Conservation (phyloP, 1,139 yeast species). For the Zhuliangozyma blackwelliae region DNA sequence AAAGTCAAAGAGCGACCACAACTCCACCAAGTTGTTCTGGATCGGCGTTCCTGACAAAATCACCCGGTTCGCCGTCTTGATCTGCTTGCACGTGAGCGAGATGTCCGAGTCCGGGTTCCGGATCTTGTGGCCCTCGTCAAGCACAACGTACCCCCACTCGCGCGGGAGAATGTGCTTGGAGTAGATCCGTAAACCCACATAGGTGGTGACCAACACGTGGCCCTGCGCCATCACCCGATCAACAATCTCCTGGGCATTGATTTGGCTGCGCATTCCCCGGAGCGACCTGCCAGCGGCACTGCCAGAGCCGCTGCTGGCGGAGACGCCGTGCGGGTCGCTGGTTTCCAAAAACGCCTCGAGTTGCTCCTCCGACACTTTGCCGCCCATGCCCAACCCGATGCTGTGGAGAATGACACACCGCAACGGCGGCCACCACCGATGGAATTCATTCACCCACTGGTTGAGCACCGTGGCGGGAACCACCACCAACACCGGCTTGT, state of each 20-base stretch:
- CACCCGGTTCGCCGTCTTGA: slow-evolving; percentile 75
- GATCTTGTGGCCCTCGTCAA: slow-evolving; percentile 96
- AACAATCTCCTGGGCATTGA: slow-evolving; percentile 43
- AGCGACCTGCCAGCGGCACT: slow-evolving; percentile 6
- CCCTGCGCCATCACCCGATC: slow-evolving; percentile 57
- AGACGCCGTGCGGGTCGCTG: slow-evolving; percentile 35
- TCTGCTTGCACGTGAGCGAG: slow-evolving; percentile 76
- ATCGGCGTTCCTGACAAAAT: slow-evolving; percentile 95
- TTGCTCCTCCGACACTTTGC: slow-evolving; percentile 43
- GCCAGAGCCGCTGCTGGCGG: slow-evolving; percentile 12
- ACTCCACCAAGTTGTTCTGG: slow-evolving; percentile 83
- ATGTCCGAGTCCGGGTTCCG: slow-evolving; percentile 92
- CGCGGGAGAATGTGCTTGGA: slow-evolving; percentile 62
- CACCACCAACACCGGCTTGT: slow-evolving; percentile 78
- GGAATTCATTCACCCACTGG: slow-evolving; percentile 96
- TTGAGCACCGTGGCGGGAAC: slow-evolving; percentile 96
- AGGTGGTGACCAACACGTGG: slow-evolving; percentile 85
- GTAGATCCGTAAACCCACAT: slow-evolving; percentile 83
- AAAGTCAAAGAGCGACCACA: slow-evolving; percentile 95
- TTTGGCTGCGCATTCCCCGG: slow-evolving; percentile 28
- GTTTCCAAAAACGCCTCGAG: slow-evolving; percentile 47
- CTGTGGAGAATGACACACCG: slow-evolving; percentile 84
- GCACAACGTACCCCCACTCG: slow-evolving; percentile 84
- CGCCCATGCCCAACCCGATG: slow-evolving; percentile 83
- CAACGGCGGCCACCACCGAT: slow-evolving; percentile 97